Conservation (phyloP, 2,329 filamentous ascomycete genomes). For the Paracorniculantispora psalliotae region DNA sequence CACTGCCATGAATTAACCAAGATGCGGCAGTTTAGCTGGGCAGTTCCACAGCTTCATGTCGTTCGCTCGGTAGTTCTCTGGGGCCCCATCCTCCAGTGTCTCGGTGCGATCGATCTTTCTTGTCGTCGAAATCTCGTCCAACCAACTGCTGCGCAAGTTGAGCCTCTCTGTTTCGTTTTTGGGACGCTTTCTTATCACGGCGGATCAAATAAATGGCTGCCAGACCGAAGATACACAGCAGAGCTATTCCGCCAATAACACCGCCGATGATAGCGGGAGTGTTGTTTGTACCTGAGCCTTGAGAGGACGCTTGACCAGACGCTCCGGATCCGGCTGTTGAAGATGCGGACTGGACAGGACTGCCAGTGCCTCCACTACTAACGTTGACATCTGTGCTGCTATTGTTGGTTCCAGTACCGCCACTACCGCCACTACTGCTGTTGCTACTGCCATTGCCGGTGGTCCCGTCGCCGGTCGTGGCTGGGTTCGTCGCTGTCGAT, state of each 20-base stretch:
- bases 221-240: constrained; percentile 28
- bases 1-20: no score
- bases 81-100: constrained; percentile 4
- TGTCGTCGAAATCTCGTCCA: not conserved
- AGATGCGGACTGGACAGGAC: not conserved
- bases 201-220: constrained; percentile 16
- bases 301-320: not conserved
- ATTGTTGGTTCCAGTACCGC: no score
- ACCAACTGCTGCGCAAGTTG: not conserved
- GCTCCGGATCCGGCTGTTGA: not conserved
- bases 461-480: not conserved
- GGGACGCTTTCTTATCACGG: not conserved
- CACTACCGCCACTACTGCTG: not conserved
- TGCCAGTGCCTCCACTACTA: no score
- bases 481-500: not conserved
- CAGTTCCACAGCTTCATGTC: not conserved
- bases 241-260: constrained; percentile 28
- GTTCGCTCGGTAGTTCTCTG: not conserved
- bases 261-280: constrained; percentile 30
- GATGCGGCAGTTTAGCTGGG: no score
- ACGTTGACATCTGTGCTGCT: no score
- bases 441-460: not conserved
- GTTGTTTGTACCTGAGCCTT: constrained; percentile 18
- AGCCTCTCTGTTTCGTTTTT: not conserved
- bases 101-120: not conserved